These are phyloP conservation scores for Filobasidium floriforme DNA, from an alignment of 768 basidiomycete genomes.

Conservation along the genomic window DNA sequence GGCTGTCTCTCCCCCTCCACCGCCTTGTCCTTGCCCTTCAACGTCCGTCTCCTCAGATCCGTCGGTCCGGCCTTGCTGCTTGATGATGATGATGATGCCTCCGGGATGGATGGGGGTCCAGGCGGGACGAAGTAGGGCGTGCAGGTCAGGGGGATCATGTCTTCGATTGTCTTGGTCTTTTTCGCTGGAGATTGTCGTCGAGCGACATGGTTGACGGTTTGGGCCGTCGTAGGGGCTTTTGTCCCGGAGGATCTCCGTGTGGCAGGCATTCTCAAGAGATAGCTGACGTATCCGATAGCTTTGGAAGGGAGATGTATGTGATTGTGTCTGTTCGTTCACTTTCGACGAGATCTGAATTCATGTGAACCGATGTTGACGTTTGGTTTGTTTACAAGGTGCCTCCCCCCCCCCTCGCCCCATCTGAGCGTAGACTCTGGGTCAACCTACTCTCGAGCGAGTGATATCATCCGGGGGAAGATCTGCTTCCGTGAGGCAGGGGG, in stretches of 20 bases:
- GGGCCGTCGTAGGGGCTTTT: slow-evolving; percentile 1
- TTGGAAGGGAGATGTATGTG: neutral
- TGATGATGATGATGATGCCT: slow-evolving; percentile 37
- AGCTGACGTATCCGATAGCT: too few species aligned
- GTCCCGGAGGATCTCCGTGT: slow-evolving; percentile 22
- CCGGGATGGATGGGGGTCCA: slow-evolving; percentile 20
- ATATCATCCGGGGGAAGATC: neutral
- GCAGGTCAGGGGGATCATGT: slow-evolving; percentile 1
- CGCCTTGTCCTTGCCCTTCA: slow-evolving; percentile 2
- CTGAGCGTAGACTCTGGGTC: neutral
- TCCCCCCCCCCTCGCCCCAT: too few species aligned
- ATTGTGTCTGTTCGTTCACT: neutral
- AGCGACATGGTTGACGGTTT: neutral
- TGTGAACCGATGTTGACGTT: slow-evolving; percentile 5
- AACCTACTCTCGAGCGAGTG: neutral
- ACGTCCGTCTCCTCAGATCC: slow-evolving; percentile 2
- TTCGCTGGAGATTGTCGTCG: neutral
- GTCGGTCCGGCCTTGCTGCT: slow-evolving; percentile 17
- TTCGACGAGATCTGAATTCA: neutral
- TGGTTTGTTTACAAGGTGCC: neutral
- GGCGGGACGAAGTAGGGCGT: neutral
- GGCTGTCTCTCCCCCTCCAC: neutral
- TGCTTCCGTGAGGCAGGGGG: too few species aligned
- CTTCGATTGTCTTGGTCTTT: slow-evolving; percentile 8
- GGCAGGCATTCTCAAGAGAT: slow-evolving; percentile 19